These are phyloP conservation scores for Sugiyamaella qingdaonensis DNA, from an alignment of 805 yeast genomes.

Conservation along the genomic window DNA sequence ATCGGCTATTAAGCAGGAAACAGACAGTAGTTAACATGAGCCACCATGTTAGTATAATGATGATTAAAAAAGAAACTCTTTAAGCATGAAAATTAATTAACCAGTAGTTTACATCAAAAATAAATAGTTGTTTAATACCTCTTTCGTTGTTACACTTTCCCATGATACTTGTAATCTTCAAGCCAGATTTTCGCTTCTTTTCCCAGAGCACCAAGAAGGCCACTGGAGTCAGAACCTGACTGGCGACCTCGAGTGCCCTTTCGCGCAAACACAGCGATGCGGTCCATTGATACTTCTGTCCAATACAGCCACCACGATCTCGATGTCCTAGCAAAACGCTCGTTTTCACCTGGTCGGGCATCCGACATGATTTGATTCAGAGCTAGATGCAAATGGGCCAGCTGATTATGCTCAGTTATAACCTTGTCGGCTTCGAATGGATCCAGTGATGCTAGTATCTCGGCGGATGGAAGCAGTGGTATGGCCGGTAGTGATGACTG, in stretches of 20 bases:
- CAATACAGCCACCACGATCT: slow-evolving; percentile 30
- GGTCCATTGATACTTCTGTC: slow-evolving; percentile 19
- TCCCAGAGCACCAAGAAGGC: slow-evolving; percentile 26
- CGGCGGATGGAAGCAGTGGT: slow-evolving; percentile 16
- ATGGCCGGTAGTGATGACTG: slow-evolving; percentile 24
- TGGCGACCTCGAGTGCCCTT: slow-evolving; percentile 17
- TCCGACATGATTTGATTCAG: slow-evolving; percentile 10
- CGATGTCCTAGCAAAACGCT: slow-evolving; percentile 23
- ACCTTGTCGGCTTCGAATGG: slow-evolving; percentile 13
- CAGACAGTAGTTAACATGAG: neutral
- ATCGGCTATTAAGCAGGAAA: slow-evolving; percentile 9
- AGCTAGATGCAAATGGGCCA: slow-evolving; percentile 22
- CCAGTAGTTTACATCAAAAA: too few relatives aligned
- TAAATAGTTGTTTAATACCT: too few relatives aligned
- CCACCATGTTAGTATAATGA: neutral
- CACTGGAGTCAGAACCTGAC: slow-evolving; percentile 13
- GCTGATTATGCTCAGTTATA: slow-evolving; percentile 13
- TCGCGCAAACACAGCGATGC: slow-evolving; percentile 25
- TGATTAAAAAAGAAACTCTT: slow-evolving; percentile 5
- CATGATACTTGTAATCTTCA: slow-evolving; percentile 23
- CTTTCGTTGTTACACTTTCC: slow-evolving; percentile 10
- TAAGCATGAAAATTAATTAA: neutral
- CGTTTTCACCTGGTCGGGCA: slow-evolving; percentile 14
- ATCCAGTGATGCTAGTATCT: slow-evolving; percentile 13
- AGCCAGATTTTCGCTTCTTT: slow-evolving; percentile 27